phyloP scores from a whole-genome alignment of 2,329 filamentous ascomycete species.

The Mycosphaerelloides madeirae region DNA sequence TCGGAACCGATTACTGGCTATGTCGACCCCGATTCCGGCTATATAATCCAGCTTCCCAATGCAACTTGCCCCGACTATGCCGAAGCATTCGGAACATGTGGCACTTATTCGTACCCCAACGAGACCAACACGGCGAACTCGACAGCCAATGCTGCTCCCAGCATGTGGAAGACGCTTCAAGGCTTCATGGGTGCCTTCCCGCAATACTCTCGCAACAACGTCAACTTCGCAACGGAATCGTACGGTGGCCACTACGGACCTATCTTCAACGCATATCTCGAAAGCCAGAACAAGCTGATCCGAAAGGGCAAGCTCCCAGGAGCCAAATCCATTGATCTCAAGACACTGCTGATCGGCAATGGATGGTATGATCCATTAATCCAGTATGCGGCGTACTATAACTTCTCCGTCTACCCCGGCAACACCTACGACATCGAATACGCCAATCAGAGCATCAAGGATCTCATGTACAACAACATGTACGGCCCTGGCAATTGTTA shows the following conservation, averaged over 20 bases:
- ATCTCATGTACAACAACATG: slow-evolving; percentile 54
- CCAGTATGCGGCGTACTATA: slow-evolving; percentile 55
- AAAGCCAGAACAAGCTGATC: slow-evolving; percentile 35
- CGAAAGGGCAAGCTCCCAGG: slow-evolving; percentile 32
- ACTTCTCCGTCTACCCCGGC: slow-evolving; percentile 52
- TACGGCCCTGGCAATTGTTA: slow-evolving; percentile 59
- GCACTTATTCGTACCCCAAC: slow-evolving; percentile 53
- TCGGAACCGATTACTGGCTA: slow-evolving; percentile 41
- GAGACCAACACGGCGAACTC: slow-evolving; percentile 49
- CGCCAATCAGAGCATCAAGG: slow-evolving; percentile 47
- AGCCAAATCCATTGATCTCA: slow-evolving; percentile 32
- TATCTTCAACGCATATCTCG: slow-evolving; percentile 29
- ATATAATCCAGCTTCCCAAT: slow-evolving; percentile 35
- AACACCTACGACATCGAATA: slow-evolving; percentile 55
- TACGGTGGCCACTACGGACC: slow-evolving; percentile 32
- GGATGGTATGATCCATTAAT: slow-evolving; percentile 56
- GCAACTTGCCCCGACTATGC: slow-evolving; percentile 20
- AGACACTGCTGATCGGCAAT: slow-evolving; percentile 40
- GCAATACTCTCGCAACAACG: slow-evolving; percentile 23
- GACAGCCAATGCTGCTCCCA: slow-evolving; percentile 51
- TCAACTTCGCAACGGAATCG: slow-evolving; percentile 31
- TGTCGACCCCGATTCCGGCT: slow-evolving; percentile 23
- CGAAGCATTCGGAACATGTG: slow-evolving; percentile 37
- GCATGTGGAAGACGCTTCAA: slow-evolving; percentile 58
- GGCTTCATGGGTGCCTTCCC: slow-evolving; percentile 60